A percentile compares a stretch with the other conserved stretches of the same genome.
These are phyloP conservation scores for Ocimum tenuiflorum DNA, from an alignment of 257 asterid genomes.

Conservation along the genomic window DNA sequence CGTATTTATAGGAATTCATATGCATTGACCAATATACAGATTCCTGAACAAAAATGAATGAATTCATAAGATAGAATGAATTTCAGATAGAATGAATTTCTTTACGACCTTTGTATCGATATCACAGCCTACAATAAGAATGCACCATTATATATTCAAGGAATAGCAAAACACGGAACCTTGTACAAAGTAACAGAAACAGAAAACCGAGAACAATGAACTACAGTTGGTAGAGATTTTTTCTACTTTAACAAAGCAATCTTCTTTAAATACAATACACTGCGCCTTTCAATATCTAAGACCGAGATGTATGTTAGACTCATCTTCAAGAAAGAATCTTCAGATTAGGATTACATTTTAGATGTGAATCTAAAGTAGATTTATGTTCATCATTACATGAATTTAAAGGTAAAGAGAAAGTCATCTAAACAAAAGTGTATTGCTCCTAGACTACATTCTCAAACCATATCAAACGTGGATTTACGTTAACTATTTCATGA, in stretches of 20 bases:
- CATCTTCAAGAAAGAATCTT: neutral
- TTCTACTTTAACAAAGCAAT: no score
- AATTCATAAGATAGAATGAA: slow-evolving; percentile 4
- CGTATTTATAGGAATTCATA: slow-evolving; percentile 61
- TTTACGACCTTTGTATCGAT: neutral
- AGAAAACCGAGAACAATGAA: no score
- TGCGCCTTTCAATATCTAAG: neutral
- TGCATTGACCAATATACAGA: slow-evolving; percentile 69
- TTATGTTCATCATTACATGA: neutral
- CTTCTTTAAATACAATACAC: neutral
- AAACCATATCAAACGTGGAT: neutral
- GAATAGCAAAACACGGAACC: neutral
- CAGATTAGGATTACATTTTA: neutral
- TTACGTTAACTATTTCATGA: neutral
- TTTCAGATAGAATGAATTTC: neutral
- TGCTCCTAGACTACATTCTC: neutral
- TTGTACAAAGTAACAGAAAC: no score
- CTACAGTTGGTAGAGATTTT: no score
- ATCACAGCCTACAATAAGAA: neutral
- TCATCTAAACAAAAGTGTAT: no score
- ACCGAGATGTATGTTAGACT: neutral
- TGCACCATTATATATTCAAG: neutral
- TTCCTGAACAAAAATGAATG: slow-evolving; percentile 39
- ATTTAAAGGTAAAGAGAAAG: neutral
- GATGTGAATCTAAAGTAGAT: neutral